Conservation (phyloP, 129 eudicot species). For the Deinandra increscens region DNA sequence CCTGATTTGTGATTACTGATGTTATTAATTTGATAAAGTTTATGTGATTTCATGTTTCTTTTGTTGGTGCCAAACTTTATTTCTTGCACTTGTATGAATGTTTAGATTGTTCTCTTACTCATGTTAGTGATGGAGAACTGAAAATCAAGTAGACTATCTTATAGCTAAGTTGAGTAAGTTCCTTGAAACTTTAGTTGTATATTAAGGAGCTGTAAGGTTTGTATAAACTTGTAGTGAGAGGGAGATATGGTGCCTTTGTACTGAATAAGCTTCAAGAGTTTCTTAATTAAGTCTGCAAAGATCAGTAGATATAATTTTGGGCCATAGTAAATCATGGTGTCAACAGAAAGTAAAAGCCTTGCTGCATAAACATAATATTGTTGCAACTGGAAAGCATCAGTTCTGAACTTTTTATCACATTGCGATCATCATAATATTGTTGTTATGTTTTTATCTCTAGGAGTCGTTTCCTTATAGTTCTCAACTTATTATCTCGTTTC, state of each 20-base stretch:
- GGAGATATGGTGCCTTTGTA: not conserved
- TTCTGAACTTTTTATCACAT: not conserved
- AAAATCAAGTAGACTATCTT: not conserved
- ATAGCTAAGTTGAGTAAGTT: not conserved
- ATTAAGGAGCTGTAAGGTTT: no score
- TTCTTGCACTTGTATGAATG: slow-evolving; percentile 2
- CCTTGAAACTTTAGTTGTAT: not conserved
- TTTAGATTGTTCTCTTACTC: not conserved
- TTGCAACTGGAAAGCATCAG: not conserved
- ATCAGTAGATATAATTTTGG: not conserved
- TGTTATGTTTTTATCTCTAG: not conserved
- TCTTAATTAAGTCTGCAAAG: not conserved
- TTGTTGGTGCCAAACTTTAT: not conserved
- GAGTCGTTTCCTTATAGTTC: not conserved
- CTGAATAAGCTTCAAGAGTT: not conserved
- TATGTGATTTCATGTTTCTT: not conserved
- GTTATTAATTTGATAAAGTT: not conserved
- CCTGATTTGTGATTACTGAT: slow-evolving; percentile 5
- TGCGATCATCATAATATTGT: not conserved
- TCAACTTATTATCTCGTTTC: not conserved
- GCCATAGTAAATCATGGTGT: not conserved
- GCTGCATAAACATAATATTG: no score
- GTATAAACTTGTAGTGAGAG: not conserved
- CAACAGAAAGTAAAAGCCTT: no score
- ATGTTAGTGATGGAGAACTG: not conserved